phyloP scores from a whole-genome alignment of 495 filamentous ascomycete species.

The Lentithecium fluviatile region DNA sequence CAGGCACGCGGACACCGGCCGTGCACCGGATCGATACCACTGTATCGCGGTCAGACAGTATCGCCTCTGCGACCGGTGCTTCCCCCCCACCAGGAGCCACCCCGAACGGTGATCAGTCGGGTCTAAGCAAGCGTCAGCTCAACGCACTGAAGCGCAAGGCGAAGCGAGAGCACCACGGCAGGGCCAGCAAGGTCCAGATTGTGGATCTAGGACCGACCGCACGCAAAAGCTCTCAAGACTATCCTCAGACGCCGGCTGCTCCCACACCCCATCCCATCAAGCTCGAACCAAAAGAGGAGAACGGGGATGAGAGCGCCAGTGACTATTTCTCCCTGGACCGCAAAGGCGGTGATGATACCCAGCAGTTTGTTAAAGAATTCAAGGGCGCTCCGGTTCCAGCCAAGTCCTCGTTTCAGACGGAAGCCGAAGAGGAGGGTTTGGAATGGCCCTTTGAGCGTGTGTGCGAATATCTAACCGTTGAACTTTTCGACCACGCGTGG shows the following conservation, averaged over 20 bases:
- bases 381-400: slow-evolving; percentile 71
- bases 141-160: slow-evolving; percentile 88
- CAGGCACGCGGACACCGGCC: slow-evolving; percentile 35
- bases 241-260: slow-evolving; percentile 58
- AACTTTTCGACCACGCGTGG: slow-evolving; percentile 92
- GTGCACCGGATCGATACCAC: slow-evolving; percentile 50
- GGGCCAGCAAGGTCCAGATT: slow-evolving; percentile 84
- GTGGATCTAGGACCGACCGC: slow-evolving; percentile 76
- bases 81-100: slow-evolving; percentile 52
- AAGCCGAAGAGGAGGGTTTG: slow-evolving; percentile 71
- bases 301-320: slow-evolving; percentile 54
- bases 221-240: slow-evolving; percentile 46
- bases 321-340: slow-evolving; percentile 90
- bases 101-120: slow-evolving; percentile 67
- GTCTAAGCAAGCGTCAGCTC: slow-evolving; percentile 83
- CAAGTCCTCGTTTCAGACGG: slow-evolving; percentile 64
- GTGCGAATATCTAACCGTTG: slow-evolving; percentile 87
- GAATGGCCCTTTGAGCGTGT: slow-evolving; percentile 94
- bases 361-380: slow-evolving; percentile 92
- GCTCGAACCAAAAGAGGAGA: slow-evolving; percentile 56
- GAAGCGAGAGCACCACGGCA: slow-evolving; percentile 49
- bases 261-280: slow-evolving; percentile 72
- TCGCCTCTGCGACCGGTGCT: slow-evolving; percentile 34
- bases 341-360: slow-evolving; percentile 74
- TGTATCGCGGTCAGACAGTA: slow-evolving; percentile 39